Evolutionary conservation across 371 early-diverging fungal genomes (phyloP).

Genomic region (Mycotypha africana): DNA sequence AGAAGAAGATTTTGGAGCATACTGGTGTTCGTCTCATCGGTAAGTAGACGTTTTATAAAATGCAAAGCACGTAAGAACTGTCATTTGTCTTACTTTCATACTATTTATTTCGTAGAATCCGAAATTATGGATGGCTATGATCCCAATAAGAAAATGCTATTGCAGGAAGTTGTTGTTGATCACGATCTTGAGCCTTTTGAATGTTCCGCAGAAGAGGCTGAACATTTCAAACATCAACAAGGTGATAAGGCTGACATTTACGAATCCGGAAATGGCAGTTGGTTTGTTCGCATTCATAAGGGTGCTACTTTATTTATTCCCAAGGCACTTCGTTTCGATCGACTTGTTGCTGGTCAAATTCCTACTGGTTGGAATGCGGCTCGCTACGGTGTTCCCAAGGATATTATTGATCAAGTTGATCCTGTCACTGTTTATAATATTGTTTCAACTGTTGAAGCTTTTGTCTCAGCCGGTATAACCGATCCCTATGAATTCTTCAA

Average conservation of each 20-base stretch:
- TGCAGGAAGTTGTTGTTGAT: slow-evolving; percentile 92
- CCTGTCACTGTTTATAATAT: slow-evolving; percentile 84
- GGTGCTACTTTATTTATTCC: slow-evolving; percentile 89
- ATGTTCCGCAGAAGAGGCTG: slow-evolving; percentile 89
- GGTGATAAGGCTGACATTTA: slow-evolving; percentile 82
- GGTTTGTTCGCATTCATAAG: slow-evolving; percentile 79
- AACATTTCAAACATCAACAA: slow-evolving; percentile 84
- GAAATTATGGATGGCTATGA: slow-evolving; percentile 89
- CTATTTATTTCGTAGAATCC: slow-evolving; percentile 47
- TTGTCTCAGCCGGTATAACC: slow-evolving; percentile 88
- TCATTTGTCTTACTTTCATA: too few relatives aligned
- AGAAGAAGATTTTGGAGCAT: slow-evolving; percentile 88
- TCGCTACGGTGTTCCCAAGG: slow-evolving; percentile 94
- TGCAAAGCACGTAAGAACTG: too few relatives aligned
- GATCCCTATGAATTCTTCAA: slow-evolving; percentile 98
- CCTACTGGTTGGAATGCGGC: slow-evolving; percentile 94
- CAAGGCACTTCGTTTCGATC: slow-evolving; percentile 92
- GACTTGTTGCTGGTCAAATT: slow-evolving; percentile 93
- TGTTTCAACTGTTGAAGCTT: slow-evolving; percentile 90
- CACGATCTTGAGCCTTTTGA: slow-evolving; percentile 91
- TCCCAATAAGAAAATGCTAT: slow-evolving; percentile 80
- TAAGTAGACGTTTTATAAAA: slow-evolving; percentile 19
- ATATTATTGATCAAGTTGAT: slow-evolving; percentile 90
- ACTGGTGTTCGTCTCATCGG: slow-evolving; percentile 93
- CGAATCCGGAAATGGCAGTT: slow-evolving; percentile 63